phyloP scores from a whole-genome alignment of 2,329 filamentous ascomycete species.

The Trichoderma sp. region DNA sequence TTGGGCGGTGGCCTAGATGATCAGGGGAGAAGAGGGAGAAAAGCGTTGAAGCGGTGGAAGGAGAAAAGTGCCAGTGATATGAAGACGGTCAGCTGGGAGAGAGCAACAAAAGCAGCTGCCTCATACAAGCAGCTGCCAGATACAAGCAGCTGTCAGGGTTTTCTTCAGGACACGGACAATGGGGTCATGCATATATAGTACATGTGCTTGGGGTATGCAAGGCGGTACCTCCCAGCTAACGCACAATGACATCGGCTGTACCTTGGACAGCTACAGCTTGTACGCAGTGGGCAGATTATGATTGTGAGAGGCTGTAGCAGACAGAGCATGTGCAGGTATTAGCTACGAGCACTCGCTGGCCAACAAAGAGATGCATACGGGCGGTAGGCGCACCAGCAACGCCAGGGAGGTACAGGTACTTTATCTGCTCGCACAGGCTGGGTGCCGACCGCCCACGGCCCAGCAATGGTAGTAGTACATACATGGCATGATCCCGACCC shows the following conservation, averaged over 20 bases:
- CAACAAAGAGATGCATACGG: conserved; percentile 1
- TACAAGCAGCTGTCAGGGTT: not conserved
- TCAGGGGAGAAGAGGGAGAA: not conserved
- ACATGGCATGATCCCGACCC: not conserved
- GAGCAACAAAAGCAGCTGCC: not conserved
- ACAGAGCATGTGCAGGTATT: not conserved
- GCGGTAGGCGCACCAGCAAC: not conserved
- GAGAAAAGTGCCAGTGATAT: not conserved
- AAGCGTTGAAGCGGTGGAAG: not conserved
- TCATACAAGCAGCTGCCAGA: not conserved
- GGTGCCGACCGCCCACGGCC: not conserved
- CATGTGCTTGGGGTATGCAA: not conserved
- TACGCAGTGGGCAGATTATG: not conserved
- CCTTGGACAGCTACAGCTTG: not conserved
- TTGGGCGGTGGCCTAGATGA: not conserved
- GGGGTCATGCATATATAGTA: conserved; percentile 14
- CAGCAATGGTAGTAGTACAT: not conserved
- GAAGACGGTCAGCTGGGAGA: not conserved
- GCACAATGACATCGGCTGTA: conserved; percentile 6
- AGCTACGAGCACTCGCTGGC: not conserved
- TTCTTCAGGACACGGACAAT: conserved; percentile 20
- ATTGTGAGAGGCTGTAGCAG: not conserved
- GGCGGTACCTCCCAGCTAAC: conserved; percentile 6
- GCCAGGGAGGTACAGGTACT: not conserved
- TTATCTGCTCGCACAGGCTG: not conserved